A percentile compares a stretch with the other conserved stretches of the same genome.
phyloP scores from a whole-genome alignment of 2,329 filamentous ascomycete species.

The Sporothrix curviconia region DNA sequence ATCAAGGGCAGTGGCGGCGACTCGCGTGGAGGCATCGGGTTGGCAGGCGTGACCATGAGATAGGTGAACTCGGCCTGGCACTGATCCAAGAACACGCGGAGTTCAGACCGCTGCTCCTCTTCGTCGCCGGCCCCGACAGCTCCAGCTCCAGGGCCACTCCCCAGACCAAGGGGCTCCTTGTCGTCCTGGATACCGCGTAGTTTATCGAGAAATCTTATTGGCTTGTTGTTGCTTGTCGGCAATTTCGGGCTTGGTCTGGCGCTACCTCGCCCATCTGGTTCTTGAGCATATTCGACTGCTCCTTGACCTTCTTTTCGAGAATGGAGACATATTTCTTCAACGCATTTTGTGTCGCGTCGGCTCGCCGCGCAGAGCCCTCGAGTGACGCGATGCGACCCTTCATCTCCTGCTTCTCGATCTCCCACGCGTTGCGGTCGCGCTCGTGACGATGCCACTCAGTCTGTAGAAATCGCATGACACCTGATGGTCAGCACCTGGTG shows the following conservation, averaged over 20 bases:
- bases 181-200: slow-evolving; percentile 29
- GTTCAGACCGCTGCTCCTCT: slow-evolving; percentile 44
- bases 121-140: slow-evolving; percentile 41
- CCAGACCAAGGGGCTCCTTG: slow-evolving; percentile 31
- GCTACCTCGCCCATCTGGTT: too few species aligned
- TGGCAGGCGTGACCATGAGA: slow-evolving; percentile 60
- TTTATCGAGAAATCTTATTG: slow-evolving; percentile 32
- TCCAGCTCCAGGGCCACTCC: slow-evolving; percentile 40
- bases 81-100: slow-evolving; percentile 57
- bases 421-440: slow-evolving; percentile 95
- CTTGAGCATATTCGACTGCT: slow-evolving; percentile 69
- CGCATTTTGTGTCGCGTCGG: slow-evolving; percentile 81
- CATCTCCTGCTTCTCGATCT: slow-evolving; percentile 99
- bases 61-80: slow-evolving; percentile 62
- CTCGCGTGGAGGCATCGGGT: slow-evolving; percentile 58
- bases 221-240: slow-evolving; percentile 46
- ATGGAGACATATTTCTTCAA: slow-evolving; percentile 85
- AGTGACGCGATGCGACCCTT: slow-evolving; percentile 92
- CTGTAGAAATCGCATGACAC: slow-evolving; percentile 98
- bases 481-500: too few species aligned
- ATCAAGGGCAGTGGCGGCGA: slow-evolving; percentile 49
- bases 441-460: slow-evolving; percentile 99
- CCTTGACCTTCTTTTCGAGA: slow-evolving; percentile 79
- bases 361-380: slow-evolving; percentile 80
- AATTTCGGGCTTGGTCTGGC: slow-evolving; percentile 35